Conservation (phyloP, 345 rosid species). For the Litchi chinensis region DNA sequence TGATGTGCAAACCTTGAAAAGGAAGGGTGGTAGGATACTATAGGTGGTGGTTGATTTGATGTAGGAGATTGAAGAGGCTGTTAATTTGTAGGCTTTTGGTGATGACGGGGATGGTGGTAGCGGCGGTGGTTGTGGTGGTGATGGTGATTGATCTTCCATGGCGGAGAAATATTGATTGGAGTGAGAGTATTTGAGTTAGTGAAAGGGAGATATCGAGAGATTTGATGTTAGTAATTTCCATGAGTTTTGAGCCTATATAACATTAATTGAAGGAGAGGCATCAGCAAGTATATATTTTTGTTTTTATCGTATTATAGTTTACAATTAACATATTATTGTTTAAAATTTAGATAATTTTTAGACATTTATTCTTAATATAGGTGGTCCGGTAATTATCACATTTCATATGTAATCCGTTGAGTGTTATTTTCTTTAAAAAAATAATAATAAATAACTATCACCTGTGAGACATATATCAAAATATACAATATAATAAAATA, state of each 20-base stretch:
- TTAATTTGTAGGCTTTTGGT: constrained; percentile 49
- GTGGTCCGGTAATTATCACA: no score
- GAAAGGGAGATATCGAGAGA: constrained; percentile 10
- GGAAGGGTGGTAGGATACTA: constrained; percentile 27
- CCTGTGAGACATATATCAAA: no score
- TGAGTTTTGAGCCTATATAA: neutral
- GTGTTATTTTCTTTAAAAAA: no score
- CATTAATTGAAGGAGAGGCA: neutral
- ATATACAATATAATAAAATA: no score
- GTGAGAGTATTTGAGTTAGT: constrained; percentile 10
- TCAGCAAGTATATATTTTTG: neutral
- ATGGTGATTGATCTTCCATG: constrained; percentile 46
- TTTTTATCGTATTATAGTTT: no score
- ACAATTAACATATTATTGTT: no score
- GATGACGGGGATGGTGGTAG: constrained; percentile 32
- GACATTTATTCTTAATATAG: no score
- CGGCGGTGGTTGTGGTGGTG: constrained; percentile 21
- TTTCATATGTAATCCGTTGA: no score
- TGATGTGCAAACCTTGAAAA: constrained; percentile 44
- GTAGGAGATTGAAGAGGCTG: constrained; percentile 74
- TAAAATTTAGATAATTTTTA: no score
- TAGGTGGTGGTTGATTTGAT: constrained; percentile 42
- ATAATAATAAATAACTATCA: no score
- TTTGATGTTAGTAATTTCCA: constrained; percentile 20
- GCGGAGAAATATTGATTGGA: constrained; percentile 28